These are phyloP conservation scores for Cyclostephanos tholiformis DNA, from an alignment of 108 stramenopile genomes.

Conservation along the genomic window DNA sequence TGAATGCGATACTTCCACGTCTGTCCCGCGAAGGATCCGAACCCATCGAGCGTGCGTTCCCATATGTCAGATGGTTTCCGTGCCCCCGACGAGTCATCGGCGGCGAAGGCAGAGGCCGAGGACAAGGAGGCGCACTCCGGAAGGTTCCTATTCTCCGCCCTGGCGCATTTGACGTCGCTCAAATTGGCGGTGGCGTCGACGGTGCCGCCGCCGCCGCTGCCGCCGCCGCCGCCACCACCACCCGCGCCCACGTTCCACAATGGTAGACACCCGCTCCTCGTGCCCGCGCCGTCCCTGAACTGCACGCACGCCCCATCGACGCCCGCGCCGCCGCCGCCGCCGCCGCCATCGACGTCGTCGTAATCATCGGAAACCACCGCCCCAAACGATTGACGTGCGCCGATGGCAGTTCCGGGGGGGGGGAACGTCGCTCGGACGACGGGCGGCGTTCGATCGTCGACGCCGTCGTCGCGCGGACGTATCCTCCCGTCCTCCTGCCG, in stretches of 20 bases:
- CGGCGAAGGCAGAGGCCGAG: too few species aligned
- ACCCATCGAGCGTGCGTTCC: slow-evolving; percentile 35
- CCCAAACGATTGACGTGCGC: slow-evolving; percentile 29
- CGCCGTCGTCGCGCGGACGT: too few species aligned
- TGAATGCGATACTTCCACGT: slow-evolving; percentile 23
- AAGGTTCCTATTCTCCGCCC: not conserved
- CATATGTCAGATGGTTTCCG: slow-evolving; percentile 11
- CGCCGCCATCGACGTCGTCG: too few species aligned
- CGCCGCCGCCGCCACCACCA: not conserved
- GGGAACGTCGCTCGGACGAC: slow-evolving; percentile 32
- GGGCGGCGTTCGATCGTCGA: slow-evolving; percentile 8
- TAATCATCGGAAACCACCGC: slow-evolving; percentile 2
- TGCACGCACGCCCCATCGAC: slow-evolving; percentile 31
- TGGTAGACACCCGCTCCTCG: slow-evolving; percentile 6
- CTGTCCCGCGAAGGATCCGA: slow-evolving; percentile 17
- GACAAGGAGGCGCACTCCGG: not conserved
- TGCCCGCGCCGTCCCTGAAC: slow-evolving; percentile 17
- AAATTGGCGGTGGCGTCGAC: not conserved
- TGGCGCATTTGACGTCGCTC: not conserved
- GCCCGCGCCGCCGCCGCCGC: not conserved
- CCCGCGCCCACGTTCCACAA: slow-evolving; percentile 1
- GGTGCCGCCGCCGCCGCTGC: not conserved
- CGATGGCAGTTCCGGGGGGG: slow-evolving; percentile 18
- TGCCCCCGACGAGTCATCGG: too few species aligned
- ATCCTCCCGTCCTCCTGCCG: not conserved